Evolutionary conservation across 768 basidiomycete genomes (phyloP).

Genomic region (Neoboletus magnificus): DNA sequence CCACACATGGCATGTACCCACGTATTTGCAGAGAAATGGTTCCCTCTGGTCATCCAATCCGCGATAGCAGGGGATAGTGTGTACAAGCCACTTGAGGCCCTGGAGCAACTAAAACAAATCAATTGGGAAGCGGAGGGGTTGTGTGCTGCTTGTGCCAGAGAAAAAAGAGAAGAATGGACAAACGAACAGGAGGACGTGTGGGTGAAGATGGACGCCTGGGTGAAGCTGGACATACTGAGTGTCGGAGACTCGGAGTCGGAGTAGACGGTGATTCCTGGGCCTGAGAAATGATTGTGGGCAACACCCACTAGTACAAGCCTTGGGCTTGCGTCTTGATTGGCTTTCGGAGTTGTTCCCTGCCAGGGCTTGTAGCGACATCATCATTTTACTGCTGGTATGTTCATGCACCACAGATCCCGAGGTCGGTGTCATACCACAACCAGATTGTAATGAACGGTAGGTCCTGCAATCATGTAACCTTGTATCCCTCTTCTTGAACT

Average conservation of each 20-base stretch:
- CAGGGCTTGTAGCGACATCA: neutral
- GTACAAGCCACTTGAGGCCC: slow-evolving; percentile 68
- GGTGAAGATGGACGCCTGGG: slow-evolving; percentile 59
- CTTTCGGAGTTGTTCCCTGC: neutral
- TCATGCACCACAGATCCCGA: neutral
- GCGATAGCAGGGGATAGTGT: slow-evolving; percentile 61
- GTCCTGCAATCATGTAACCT: neutral
- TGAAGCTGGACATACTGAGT: slow-evolving; percentile 23
- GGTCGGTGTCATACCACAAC: neutral
- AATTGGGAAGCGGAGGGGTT: slow-evolving; percentile 60
- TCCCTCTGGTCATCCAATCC: slow-evolving; percentile 63
- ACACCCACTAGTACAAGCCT: neutral
- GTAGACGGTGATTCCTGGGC: neutral
- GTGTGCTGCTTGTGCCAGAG: slow-evolving; percentile 53
- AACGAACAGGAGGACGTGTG: slow-evolving; percentile 58
- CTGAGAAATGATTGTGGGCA: neutral
- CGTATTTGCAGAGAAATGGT: slow-evolving; percentile 69
- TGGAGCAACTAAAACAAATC: slow-evolving; percentile 54
- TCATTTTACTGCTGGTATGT: neutral
- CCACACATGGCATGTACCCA: slow-evolving; percentile 74
- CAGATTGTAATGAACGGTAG: neutral
- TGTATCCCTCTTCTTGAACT: neutral
- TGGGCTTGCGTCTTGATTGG: neutral
- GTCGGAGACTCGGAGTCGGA: slow-evolving; percentile 9
- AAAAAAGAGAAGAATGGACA: slow-evolving; percentile 66